Evolutionary conservation across 495 filamentous ascomycete species (phyloP).

Genomic region (Penicillium desertorum): DNA sequence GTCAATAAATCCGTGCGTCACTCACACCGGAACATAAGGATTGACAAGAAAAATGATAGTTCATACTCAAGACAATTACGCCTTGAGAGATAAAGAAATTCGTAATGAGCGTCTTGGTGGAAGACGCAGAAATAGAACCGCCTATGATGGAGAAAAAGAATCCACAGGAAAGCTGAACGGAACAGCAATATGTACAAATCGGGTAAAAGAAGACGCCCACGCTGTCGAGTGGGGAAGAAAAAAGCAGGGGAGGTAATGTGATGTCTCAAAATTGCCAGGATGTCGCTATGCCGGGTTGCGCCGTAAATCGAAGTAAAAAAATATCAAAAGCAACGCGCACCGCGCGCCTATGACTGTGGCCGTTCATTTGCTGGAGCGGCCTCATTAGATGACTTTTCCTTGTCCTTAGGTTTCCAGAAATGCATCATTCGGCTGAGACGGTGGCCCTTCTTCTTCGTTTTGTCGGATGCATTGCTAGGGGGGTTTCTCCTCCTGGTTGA

Average conservation of each 20-base stretch:
- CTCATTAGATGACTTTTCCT: constrained; percentile 34
- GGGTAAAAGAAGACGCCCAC: constrained; percentile 16
- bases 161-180: constrained; percentile 25
- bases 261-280: constrained; percentile 23
- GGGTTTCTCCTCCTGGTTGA: constrained; percentile 70
- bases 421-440: constrained; percentile 78
- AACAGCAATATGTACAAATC: constrained; percentile 32
- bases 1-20: constrained; percentile 33
- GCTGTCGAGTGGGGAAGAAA: constrained; percentile 23
- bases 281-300: constrained; percentile 38
- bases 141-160: constrained; percentile 20
- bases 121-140: constrained; percentile 17
- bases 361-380: constrained; percentile 24
- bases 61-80: constrained; percentile 38
- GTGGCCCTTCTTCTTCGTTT: constrained; percentile 68
- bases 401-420: constrained; percentile 71
- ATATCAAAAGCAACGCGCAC: constrained; percentile 22
- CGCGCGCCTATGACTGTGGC: constrained; percentile 16
- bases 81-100: constrained; percentile 42
- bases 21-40: constrained; percentile 42
- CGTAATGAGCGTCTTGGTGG: constrained; percentile 38
- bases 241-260: constrained; percentile 24
- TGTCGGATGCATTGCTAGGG: constrained; percentile 55
- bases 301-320: constrained; percentile 28
- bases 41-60: constrained; percentile 37